These are phyloP conservation scores for Dalechampia spathulata DNA, from an alignment of 441 rosid species.

Conservation along the genomic window DNA sequence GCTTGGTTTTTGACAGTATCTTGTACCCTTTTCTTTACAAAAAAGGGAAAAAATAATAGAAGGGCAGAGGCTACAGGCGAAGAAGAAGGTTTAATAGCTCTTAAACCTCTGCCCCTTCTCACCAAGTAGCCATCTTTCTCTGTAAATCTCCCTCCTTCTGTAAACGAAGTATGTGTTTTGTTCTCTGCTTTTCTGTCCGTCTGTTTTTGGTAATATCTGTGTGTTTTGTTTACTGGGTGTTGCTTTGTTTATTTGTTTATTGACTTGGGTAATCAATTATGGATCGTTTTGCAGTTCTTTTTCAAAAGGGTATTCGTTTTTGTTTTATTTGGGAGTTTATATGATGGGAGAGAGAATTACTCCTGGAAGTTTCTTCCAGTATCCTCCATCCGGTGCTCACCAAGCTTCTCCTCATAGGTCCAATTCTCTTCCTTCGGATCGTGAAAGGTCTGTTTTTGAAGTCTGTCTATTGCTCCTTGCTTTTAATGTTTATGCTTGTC, in stretches of 20 bases:
- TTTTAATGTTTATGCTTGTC: background rate
- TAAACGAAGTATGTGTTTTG: too few species aligned
- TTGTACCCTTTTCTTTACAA: background rate
- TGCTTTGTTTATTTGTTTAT: slow-evolving; percentile 13
- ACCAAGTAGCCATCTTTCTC: slow-evolving; percentile 11
- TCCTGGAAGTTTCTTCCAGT: slow-evolving; percentile 84
- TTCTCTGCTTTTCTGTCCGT: slow-evolving; percentile 17
- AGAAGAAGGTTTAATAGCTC: slow-evolving; percentile 18
- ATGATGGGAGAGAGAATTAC: slow-evolving; percentile 89
- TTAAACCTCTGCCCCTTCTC: slow-evolving; percentile 22
- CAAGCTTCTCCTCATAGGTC: slow-evolving; percentile 90
- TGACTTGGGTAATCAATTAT: background rate
- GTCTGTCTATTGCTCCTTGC: background rate
- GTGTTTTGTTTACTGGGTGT: slow-evolving; percentile 6
- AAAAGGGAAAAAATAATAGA: too few species aligned
- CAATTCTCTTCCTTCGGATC: slow-evolving; percentile 64
- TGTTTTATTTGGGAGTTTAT: slow-evolving; percentile 7
- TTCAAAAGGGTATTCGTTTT: background rate
- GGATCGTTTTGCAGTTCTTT: slow-evolving; percentile 4
- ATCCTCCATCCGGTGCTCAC: slow-evolving; percentile 67
- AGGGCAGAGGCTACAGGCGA: slow-evolving; percentile 10
- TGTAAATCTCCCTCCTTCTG: too few species aligned
- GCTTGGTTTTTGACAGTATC: slow-evolving; percentile 9
- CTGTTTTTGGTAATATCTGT: background rate
- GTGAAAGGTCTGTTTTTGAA: slow-evolving; percentile 55